Evolutionary conservation across 208 protist genomes (phyloP), one percentile per base, ranked within the genome.

Genomic region (Crithidia bombi): DNA sequence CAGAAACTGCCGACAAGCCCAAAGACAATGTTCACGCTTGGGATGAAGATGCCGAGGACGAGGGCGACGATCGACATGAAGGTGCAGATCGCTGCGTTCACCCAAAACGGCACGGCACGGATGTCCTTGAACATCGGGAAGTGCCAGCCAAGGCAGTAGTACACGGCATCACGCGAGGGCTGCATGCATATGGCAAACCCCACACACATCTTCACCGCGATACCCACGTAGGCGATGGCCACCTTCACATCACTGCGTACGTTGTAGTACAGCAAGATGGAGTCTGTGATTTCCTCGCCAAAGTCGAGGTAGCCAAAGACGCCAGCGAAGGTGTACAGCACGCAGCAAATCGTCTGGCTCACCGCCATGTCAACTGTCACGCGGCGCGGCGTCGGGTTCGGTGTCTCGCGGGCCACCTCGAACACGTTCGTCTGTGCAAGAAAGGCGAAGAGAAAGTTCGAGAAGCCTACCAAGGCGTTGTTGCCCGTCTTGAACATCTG

Each of bases 261-360:
- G 59, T 91, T 81, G 82, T 92, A 92, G 51, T 81, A 73, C 12
- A 74, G 73, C 51, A 96, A 78, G 47, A 95, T 82, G 39, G 90
- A 91, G 57, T 69, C 89, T 3, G 39, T 73, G 0, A 85, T 62
- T 25, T 75, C 70, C 15, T 75, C 61, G 35, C 85, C 86, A 69
- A 95, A 93, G 55, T 95, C 87, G 7, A 85, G 52, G 79, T 94
- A 92, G 41, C 89, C 89, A 43, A 93, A 92, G 57, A 92, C 33
- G 47, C 90, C 92, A 4, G 87, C 77, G 38, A 94, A 38, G 50
- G 89, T 69, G 79, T 95, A 95, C 33, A 94, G 65, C 32, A 78
- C 52, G 64, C 72, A 83, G 76, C 89, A 94, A 26, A 91, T 39
- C 21, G 61, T 57, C 78, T 89, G 88, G 54, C 82, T 83, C n/a